Base-by-base conservation (phyloP, 73 alveolate genomes). In the Stentor coeruleus region DNA sequence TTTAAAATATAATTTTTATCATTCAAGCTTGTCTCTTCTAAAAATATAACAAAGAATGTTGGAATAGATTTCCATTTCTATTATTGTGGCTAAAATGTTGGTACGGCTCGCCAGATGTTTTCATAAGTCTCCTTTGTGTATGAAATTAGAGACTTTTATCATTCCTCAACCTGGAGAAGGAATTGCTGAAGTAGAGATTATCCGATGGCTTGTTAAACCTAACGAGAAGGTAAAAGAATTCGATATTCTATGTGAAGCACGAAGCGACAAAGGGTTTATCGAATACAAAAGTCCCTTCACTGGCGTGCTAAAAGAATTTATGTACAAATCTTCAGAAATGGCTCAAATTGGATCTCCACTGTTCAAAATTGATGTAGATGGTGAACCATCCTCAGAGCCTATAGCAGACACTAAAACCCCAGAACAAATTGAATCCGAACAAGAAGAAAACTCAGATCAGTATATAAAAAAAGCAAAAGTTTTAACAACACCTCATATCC, bases 401-500 rank as follows among this genome's bases (percentile, higher is more conserved):
- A 35, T 14, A 2, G 81, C 14, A 66, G 81, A 57, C 73, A 57
- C 73, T 20, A 31, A 0, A 57, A 57, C 73, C 28, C 79, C 41
- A 20, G 37, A 66, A 66, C 49, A 66, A 20, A 31, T 20, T 20
- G 49, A 0, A 20, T 2, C 2, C 11, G 79, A 66, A 66, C 49
- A 66, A 2, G 66, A 11, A 11, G 6, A 6, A 6, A 49, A 49
- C 20, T 20, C 66, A 49, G 6, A 6, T 35, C 72, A 74, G 31
- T 79, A n/a, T 15, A 39, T 6, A 20, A 6, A 28, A 30, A 75
- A 49, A 11, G 6, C 66, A 49, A 85, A 88, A 79, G 89, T 86
- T 3, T 88, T 92, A 38, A 92, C 98, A 3, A 92, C 97, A n/a
- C 98, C 97, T 31, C 92, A 96, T 20, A 92, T 90, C n/a, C 74